Conservation (phyloP, 495 filamentous ascomycete genomes). For the Penicillium ucsense region DNA sequence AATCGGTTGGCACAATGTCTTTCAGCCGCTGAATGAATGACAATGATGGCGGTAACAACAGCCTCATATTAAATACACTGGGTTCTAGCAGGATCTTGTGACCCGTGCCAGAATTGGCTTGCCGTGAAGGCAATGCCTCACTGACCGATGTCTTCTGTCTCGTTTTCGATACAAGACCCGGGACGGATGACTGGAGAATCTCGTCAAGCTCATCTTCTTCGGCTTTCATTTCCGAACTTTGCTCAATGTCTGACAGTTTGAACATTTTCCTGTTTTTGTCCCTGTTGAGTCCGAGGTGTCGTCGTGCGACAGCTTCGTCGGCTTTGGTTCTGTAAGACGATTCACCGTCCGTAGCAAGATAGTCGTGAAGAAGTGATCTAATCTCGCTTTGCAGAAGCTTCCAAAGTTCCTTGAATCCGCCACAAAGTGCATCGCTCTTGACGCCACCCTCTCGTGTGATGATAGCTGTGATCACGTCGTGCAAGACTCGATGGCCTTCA, state of each 20-base stretch:
- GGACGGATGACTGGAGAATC: slow-evolving; percentile 84
- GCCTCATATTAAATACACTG: slow-evolving; percentile 95
- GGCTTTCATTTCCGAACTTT: slow-evolving; percentile 59
- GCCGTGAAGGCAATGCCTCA: slow-evolving; percentile 27
- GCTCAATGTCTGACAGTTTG: slow-evolving; percentile 75
- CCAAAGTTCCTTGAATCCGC: slow-evolving; percentile 89
- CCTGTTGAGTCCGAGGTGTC: slow-evolving; percentile 50
- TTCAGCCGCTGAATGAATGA: slow-evolving; percentile 86
- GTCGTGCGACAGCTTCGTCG: slow-evolving; percentile 38
- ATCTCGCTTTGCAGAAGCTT: slow-evolving; percentile 86
- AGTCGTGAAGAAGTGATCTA: slow-evolving; percentile 87
- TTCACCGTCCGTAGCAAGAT: slow-evolving; percentile 87
- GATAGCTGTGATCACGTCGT: slow-evolving; percentile 79
- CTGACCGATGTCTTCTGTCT: slow-evolving; percentile 32
- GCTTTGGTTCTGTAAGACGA: slow-evolving; percentile 38
- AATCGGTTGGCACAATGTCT: slow-evolving; percentile 74
- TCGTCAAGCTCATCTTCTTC: slow-evolving; percentile 86
- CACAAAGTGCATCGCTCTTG: slow-evolving; percentile 47
- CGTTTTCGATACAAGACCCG: slow-evolving; percentile 78
- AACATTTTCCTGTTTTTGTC: slow-evolving; percentile 78
- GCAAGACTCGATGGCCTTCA: slow-evolving; percentile 86
- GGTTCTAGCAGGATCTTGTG: slow-evolving; percentile 89
- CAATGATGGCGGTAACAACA: slow-evolving; percentile 86
- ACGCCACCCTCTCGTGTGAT: slow-evolving; percentile 60
- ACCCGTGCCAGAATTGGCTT: slow-evolving; percentile 51